These are phyloP conservation scores for Falciphora oryzae DNA, from an alignment of 2,329 filamentous ascomycete species.

Conservation along the genomic window DNA sequence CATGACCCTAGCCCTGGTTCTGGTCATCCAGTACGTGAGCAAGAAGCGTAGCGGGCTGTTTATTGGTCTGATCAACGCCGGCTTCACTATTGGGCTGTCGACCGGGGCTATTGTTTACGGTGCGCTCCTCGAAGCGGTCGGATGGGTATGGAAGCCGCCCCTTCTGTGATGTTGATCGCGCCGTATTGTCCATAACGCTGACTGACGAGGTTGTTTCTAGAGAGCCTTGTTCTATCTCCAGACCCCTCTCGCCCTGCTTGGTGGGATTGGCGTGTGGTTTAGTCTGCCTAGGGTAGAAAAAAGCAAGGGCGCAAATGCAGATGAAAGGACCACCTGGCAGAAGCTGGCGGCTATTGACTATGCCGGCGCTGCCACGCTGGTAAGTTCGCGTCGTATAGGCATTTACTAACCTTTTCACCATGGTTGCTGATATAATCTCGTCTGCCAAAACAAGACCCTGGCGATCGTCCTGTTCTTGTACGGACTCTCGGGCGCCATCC, in stretches of 20 bases:
- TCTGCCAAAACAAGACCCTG: conserved; percentile 37
- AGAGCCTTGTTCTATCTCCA: conserved; percentile 69
- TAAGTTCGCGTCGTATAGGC: conserved; percentile 27
- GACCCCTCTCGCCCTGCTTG: conserved; percentile 55
- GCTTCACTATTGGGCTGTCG: conserved; percentile 28
- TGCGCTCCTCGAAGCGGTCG: conserved; percentile 36
- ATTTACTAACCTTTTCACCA: conserved; percentile 14
- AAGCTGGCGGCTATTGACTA: conserved; percentile 70
- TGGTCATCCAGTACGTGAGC: conserved; percentile 68
- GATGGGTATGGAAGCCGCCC: conserved; percentile 55
- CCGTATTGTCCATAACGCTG: not conserved
- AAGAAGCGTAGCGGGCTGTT: conserved; percentile 64
- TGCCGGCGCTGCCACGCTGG: conserved; percentile 60
- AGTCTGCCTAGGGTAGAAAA: conserved; percentile 53
- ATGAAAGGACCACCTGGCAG: conserved; percentile 29
- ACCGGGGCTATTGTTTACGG: conserved; percentile 27
- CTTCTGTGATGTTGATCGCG: not conserved
- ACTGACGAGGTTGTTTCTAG: conserved; percentile 31
- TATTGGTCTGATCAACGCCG: conserved; percentile 68
- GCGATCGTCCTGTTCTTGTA: conserved; percentile 69
- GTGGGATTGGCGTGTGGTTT: conserved; percentile 57
- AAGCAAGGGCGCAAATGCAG: conserved; percentile 19
- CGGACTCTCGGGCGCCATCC: conserved; percentile 54
- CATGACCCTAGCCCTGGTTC: conserved; percentile 66
- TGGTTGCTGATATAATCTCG: not conserved